These are phyloP conservation scores for Stemphylium lycopersici DNA, from an alignment of 2,329 filamentous ascomycete species.

Conservation along the genomic window DNA sequence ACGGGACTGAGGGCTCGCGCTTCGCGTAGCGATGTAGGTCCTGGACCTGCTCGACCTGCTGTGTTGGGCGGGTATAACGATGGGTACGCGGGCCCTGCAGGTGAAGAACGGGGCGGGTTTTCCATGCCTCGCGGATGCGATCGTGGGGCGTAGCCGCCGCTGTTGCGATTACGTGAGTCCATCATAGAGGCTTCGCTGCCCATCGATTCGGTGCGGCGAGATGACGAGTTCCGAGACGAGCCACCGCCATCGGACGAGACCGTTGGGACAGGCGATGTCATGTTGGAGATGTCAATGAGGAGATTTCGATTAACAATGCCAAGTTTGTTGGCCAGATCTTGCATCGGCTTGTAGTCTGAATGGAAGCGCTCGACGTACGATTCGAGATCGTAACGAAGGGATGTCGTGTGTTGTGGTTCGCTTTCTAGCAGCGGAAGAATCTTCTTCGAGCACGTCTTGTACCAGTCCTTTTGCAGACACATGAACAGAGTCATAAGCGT, in stretches of 20 bases:
- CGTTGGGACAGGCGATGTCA: conserved; percentile 60
- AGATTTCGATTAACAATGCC: conserved; percentile 77
- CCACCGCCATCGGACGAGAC: conserved; percentile 49
- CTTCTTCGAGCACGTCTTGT: conserved; percentile 81
- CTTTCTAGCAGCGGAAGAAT: conserved; percentile 74
- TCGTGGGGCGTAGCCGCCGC: conserved; percentile 63
- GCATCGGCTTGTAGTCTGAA: conserved; percentile 74
- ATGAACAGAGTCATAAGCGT: conserved; percentile 84
- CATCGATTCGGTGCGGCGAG: conserved; percentile 52
- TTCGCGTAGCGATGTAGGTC: conserved; percentile 28
- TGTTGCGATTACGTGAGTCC: conserved; percentile 60
- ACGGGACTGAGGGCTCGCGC: conserved; percentile 33
- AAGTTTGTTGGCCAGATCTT: conserved; percentile 72
- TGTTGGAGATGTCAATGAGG: conserved; percentile 65
- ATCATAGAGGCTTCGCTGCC: conserved; percentile 46
- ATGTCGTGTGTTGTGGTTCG: conserved; percentile 47
- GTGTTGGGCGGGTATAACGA: conserved; percentile 26
- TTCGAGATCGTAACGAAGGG: conserved; percentile 68
- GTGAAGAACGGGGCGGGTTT: conserved; percentile 37
- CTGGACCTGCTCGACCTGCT: conserved; percentile 24
- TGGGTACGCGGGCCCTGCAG: conserved; percentile 32
- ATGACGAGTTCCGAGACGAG: conserved; percentile 51
- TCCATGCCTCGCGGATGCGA: conserved; percentile 35
- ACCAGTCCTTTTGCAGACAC: conserved; percentile 84
- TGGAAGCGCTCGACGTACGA: conserved; percentile 81